Conservation (phyloP, 192 early-diverging fungal species). For the Coemansia sp. region DNA sequence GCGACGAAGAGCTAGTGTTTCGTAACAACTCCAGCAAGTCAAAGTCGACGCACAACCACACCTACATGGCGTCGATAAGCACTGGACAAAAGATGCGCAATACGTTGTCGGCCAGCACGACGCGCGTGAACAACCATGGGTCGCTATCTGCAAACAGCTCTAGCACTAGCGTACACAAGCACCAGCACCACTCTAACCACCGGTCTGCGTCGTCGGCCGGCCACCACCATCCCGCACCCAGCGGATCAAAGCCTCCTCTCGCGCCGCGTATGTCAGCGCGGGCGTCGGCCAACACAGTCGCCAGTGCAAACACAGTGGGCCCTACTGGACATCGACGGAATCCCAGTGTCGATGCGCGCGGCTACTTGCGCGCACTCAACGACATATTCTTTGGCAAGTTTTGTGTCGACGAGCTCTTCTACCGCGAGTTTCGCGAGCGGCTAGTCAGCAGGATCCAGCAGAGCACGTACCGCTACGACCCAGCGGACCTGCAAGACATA, state of each 20-base stretch:
- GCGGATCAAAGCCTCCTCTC: constrained; percentile 5
- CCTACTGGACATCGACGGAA: constrained; percentile 30
- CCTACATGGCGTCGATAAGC: constrained; percentile 51
- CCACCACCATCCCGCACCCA: constrained; percentile 7
- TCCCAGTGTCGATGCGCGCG: constrained; percentile 39
- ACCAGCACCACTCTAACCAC: constrained; percentile 28
- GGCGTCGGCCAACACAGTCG: constrained; percentile 14
- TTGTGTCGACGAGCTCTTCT: constrained; percentile 55
- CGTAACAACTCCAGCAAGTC: constrained; percentile 44
- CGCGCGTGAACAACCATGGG: constrained; percentile 18
- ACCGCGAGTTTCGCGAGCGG: constrained; percentile 50
- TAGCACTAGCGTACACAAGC: constrained; percentile 16
- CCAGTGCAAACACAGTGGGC: neutral
- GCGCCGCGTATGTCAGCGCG: constrained; percentile 13
- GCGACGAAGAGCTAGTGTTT: constrained; percentile 51
- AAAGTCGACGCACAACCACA: constrained; percentile 49
- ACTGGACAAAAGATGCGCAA: constrained; percentile 43
- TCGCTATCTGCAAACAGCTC: constrained; percentile 39
- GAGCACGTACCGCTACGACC: constrained; percentile 46
- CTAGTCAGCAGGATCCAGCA: constrained; percentile 51
- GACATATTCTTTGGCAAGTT: constrained; percentile 56
- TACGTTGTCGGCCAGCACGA: constrained; percentile 21
- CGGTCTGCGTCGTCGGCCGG: constrained; percentile 24
- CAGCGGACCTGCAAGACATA: constrained; percentile 43
- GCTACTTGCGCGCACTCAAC: constrained; percentile 47